Conservation (phyloP, 345 rosid species). For the Eucalyptus pauciflora region DNA sequence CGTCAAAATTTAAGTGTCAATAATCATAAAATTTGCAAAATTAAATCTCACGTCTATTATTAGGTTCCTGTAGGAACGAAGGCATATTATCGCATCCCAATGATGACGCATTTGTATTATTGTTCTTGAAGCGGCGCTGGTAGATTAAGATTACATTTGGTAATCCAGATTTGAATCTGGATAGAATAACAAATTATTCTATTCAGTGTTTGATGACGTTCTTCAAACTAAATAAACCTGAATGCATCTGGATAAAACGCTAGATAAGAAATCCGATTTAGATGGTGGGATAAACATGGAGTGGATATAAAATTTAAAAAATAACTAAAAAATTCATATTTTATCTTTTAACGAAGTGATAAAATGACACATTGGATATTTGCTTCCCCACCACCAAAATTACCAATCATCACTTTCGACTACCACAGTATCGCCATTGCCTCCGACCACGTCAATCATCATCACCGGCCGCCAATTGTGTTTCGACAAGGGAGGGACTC, state of each 20-base stretch:
- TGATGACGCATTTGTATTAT: accelerated
- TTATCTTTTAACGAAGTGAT: too few species aligned
- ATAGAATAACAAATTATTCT: too few species aligned
- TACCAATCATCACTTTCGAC: too few species aligned
- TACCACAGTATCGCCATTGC: accelerated
- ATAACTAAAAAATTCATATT: too few species aligned
- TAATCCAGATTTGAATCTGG: too few species aligned
- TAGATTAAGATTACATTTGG: accelerated
- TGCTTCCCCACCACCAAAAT: too few species aligned
- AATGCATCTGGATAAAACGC: accelerated
- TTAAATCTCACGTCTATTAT: accelerated
- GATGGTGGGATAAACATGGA: accelerated
- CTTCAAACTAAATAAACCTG: accelerated
- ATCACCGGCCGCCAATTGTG: accelerated
- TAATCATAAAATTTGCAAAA: too few species aligned
- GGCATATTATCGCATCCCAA: accelerated
- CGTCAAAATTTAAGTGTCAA: accelerated
- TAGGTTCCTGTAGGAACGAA: accelerated
- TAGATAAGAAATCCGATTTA: too few species aligned
- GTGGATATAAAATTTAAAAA: too few species aligned
- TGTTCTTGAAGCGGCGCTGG: accelerated
- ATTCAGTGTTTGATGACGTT: accelerated
- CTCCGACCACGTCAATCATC: too few species aligned
- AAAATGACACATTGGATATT: accelerated
- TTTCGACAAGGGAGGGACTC: too few species aligned